Conservation (phyloP, 2,329 filamentous ascomycete genomes). For the Neurospora sp. region DNA sequence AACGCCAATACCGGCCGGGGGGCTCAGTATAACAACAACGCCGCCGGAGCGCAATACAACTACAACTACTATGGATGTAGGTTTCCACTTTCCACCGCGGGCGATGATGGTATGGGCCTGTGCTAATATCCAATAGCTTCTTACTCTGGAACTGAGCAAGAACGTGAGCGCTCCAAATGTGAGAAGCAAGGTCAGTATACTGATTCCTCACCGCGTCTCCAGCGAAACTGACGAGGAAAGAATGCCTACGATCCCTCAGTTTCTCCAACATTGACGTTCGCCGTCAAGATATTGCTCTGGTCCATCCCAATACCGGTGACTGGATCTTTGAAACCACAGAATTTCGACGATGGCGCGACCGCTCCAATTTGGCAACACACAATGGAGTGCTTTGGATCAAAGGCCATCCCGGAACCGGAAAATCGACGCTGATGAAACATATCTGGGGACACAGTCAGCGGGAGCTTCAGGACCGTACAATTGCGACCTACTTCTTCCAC, state of each 20-base stretch:
- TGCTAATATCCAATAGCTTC: neutral
- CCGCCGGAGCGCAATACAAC: neutral
- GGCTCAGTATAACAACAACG: neutral
- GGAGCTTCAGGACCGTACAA: neutral
- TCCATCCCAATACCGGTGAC: slow-evolving; percentile 24
- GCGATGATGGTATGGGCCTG: too few relatives aligned
- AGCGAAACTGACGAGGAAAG: neutral
- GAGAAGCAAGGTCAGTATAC: neutral
- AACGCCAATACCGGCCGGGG: neutral
- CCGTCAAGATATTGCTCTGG: fast-evolving
- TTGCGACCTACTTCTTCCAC: slow-evolving; percentile 12
- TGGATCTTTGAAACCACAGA: slow-evolving; percentile 28
- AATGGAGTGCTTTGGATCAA: slow-evolving; percentile 13
- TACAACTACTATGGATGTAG: neutral
- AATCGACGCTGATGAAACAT: slow-evolving; percentile 15
- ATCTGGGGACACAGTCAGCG: neutral
- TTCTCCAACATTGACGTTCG: neutral
- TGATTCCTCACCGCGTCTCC: neutral
- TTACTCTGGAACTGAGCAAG: neutral
- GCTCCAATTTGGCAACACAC: slow-evolving; percentile 3
- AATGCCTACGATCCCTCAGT: neutral
- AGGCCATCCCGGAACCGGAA: slow-evolving; percentile 13
- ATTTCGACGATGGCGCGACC: slow-evolving; percentile 30
- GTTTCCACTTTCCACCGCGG: neutral
- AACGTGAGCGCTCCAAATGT: neutral